Evolutionary conservation across 2,329 filamentous ascomycete species (phyloP).

Genomic region (Monilinia polystroma): DNA sequence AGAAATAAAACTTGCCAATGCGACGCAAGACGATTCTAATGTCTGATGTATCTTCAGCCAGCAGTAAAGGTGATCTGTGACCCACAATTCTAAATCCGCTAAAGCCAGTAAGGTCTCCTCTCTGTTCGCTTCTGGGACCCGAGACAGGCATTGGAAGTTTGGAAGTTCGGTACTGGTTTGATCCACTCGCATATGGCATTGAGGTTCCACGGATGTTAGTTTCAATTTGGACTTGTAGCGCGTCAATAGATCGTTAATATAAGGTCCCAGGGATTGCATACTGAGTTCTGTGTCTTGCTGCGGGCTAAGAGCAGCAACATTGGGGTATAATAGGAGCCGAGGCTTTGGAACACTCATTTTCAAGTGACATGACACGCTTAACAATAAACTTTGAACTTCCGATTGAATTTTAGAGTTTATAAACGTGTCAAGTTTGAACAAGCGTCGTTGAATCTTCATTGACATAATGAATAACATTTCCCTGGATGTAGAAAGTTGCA

Average conservation of each 20-base stretch:
- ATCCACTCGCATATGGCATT: background rate
- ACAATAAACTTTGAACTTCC: background rate
- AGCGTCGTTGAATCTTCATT: constrained; percentile 47
- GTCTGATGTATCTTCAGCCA: constrained; percentile 28
- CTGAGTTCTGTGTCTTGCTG: background rate
- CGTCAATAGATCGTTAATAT: background rate
- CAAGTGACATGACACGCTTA: background rate
- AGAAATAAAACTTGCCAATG: constrained; percentile 39
- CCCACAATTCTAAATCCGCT: constrained; percentile 51
- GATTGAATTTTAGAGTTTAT: background rate
- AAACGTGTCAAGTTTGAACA: constrained; percentile 43
- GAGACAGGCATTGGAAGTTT: constrained; percentile 28
- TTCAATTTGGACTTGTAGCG: background rate
- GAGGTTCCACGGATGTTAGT: background rate
- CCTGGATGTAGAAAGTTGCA: constrained; percentile 27
- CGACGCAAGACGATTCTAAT: constrained; percentile 34
- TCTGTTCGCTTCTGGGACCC: too few species aligned
- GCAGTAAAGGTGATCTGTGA: constrained; percentile 41
- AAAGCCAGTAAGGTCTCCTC: constrained; percentile 33
- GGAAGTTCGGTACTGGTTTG: constrained; percentile 40
- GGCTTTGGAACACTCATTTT: background rate
- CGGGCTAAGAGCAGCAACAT: background rate
- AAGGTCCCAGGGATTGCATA: background rate
- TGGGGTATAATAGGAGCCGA: background rate
- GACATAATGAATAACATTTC: constrained; percentile 45